Evolutionary conservation across 2,329 filamentous ascomycete species (phyloP), one percentile per base, ranked within the genome.

Genomic region (Clarireedia paspali): DNA sequence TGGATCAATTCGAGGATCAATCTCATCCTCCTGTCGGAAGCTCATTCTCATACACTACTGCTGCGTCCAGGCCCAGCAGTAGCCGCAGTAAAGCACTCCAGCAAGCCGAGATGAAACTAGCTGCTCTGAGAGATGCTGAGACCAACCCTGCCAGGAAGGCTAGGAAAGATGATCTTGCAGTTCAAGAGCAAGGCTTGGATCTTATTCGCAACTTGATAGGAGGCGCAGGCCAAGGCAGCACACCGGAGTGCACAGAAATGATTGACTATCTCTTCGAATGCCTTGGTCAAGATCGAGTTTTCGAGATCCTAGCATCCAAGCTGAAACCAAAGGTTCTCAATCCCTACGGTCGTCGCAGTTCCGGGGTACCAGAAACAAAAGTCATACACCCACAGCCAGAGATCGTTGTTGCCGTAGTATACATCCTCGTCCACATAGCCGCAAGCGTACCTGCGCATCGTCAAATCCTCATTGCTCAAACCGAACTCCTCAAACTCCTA

Each of bases 141-240:
- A 73, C 85, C 47, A 86, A 88, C 59, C 81, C 84, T 23, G 76
- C 78, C 24, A 79, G 84, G 30, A 85, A 85, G 66, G 83, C 85
- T 17, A 81, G 86, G 52, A 84, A 84, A 62, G 88, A 96, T 62
- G 89, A 95, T 62, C 77, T 91, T 39, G 85, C 85, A 2, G 88
- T 96, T 27, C 92, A 97, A 71, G 90, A 96, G 68, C 91, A 97
- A 71, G 89, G 87, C 0, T 80, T 97, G 17, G 87, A 95, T 64
- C 87, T 97, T 63, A 83, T 99, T 60, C 82, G 92, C 54, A 99
- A 99, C 70, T 76, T 97, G 34, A 88, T 96, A 62, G 87, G 86
- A 56, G 63, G 82, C 70, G 62, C 77, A 72, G 53, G 53, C 70
- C 59, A 82, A 74, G 72, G 80, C 15, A 71, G 72, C 14, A 69